These are phyloP conservation scores for Pezicula carpinea DNA, from an alignment of 2,329 filamentous ascomycete species.

Conservation along the genomic window DNA sequence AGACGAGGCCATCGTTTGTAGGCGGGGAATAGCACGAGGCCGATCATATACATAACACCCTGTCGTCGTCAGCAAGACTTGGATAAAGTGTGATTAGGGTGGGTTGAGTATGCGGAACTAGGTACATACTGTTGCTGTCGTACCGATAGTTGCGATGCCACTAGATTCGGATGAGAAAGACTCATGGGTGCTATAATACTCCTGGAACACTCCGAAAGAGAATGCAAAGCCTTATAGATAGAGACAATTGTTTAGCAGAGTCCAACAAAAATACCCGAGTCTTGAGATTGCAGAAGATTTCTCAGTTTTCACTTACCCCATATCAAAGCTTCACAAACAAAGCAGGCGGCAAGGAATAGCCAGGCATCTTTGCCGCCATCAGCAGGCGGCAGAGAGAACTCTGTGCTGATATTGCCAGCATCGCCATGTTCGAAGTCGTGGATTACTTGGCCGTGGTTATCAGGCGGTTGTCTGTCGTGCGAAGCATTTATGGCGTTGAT, in stretches of 20 bases:
- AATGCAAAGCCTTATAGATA: conserved; percentile 27
- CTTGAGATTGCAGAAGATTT: neutral
- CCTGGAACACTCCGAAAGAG: conserved; percentile 37
- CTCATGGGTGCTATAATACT: conserved; percentile 34
- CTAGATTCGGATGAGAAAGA: conserved; percentile 29
- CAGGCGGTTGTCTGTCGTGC: too few species aligned
- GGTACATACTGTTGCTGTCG: conserved; percentile 30
- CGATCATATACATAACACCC: conserved; percentile 21
- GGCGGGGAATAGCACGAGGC: conserved; percentile 10
- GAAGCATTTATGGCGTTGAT: too few species aligned
- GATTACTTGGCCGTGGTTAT: too few species aligned
- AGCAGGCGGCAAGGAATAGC: conserved; percentile 43
- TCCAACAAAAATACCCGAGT: too few species aligned
- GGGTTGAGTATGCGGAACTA: conserved; percentile 25
- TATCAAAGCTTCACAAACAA: conserved; percentile 47
- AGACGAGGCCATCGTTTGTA: conserved; percentile 28
- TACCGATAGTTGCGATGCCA: conserved; percentile 39
- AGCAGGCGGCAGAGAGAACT: conserved; percentile 35
- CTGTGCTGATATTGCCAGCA: too few species aligned
- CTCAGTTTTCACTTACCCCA: conserved; percentile 48
- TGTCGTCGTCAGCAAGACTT: conserved; percentile 32
- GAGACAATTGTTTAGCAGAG: conserved; percentile 15
- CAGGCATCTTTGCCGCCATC: conserved; percentile 46
- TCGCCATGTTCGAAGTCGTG: too few species aligned
- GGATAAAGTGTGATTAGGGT: conserved; percentile 2